Evolutionary conservation across 345 rosid species (phyloP), one percentile per base, ranked within the genome.

Genomic region (Aquilaria yunnanensis): DNA sequence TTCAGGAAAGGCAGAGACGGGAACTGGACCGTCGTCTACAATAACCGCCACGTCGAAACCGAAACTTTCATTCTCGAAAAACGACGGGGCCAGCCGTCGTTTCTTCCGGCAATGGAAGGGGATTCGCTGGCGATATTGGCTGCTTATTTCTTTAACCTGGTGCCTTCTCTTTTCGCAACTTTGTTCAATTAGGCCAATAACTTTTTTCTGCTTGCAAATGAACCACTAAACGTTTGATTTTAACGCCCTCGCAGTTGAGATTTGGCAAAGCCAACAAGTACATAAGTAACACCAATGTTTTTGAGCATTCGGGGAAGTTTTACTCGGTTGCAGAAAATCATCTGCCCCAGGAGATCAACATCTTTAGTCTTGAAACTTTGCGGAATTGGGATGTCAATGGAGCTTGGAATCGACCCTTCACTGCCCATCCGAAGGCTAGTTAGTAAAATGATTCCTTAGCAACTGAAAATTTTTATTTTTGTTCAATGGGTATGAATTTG

Each of bases 61-160:
- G 76, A 83, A 4, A 83, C 88, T 1, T 70, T 80, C 70, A 67
- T 64, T 61, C 62, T 77, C 1, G 83, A 79, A 59, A 80, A 77
- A 70, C 74, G 49, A 60, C 63, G 76, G 60, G 70, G 67, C 14
- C 77, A 61, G 14, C 76, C 78, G 0, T 72, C 62, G 30, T 83
- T 83, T 52, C 77, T 81, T 45, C 84, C 86, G 6, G 78, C 84
- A 23, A 59, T 72, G 1, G 75, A 77, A 62, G 84, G 91, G 31
- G 68, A 77, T 62, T 70, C 86, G 0, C 53, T 55, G 0, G 81
- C 85, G 12, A 46, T 64, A 64, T 59, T 71, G 57, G 61, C 83
- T 6, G 84, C 83, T 34, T 71, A 57, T 69, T 59, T 81, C 14
- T 64, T 86, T 6, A 79, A 86, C 48, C 5, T 43, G 70, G 70